Evolutionary conservation across 1,284 basidiomycete genomes (phyloP).

Genomic region (Coniophora puteana): DNA sequence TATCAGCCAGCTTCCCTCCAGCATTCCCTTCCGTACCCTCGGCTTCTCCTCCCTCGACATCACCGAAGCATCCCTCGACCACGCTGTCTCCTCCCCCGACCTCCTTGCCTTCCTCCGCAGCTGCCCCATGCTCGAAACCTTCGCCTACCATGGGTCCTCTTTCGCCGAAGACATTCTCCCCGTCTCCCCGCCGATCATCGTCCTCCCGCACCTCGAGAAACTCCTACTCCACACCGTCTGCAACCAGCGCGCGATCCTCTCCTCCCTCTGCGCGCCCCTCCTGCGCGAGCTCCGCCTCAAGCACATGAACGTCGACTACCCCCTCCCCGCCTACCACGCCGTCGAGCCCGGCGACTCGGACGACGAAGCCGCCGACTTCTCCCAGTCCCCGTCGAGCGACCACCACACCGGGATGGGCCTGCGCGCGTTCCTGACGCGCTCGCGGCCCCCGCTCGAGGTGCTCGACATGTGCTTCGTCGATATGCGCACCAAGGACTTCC

Average conservation of each 20-base stretch:
- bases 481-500: slow-evolving; percentile 76
- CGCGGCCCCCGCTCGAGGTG: slow-evolving; percentile 53
- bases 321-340: slow-evolving; percentile 30
- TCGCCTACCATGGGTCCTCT: slow-evolving; percentile 54
- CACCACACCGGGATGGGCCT: slow-evolving; percentile 77
- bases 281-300: slow-evolving; percentile 58
- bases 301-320: slow-evolving; percentile 61
- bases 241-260: slow-evolving; percentile 59
- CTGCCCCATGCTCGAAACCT: slow-evolving; percentile 54
- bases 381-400: slow-evolving; percentile 71
- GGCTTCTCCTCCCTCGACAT: slow-evolving; percentile 53
- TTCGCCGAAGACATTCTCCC: slow-evolving; percentile 34
- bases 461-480: slow-evolving; percentile 77
- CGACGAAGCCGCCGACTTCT: slow-evolving; percentile 67
- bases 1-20: slow-evolving; percentile 41
- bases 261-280: slow-evolving; percentile 51
- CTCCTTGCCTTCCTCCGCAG: slow-evolving; percentile 56
- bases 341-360: slow-evolving; percentile 62
- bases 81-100: slow-evolving; percentile 30
- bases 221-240: slow-evolving; percentile 56
- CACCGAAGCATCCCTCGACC: slow-evolving; percentile 37
- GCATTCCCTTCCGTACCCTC: slow-evolving; percentile 40
- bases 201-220: slow-evolving; percentile 50
- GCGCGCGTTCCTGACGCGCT: slow-evolving; percentile 53
- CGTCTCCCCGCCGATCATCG: slow-evolving; percentile 36